Evolutionary conservation across 1,139 yeast genomes (phyloP).

Genomic region (Lipomyces yarrowii): DNA sequence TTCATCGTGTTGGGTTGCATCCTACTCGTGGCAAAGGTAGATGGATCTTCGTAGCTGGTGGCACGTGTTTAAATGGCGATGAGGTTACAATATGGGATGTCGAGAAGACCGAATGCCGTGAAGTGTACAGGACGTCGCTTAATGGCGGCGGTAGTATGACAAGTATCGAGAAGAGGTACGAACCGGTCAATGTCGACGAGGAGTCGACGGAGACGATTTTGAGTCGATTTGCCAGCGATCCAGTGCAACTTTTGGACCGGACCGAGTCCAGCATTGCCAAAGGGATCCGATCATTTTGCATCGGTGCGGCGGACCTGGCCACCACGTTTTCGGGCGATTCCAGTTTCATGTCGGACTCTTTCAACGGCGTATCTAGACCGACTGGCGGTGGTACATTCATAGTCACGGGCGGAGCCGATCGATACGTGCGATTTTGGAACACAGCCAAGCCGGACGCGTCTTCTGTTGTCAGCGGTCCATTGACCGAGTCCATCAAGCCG

Average conservation of each 20-base stretch:
- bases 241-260: slow-evolving; percentile 23
- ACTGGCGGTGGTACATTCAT: slow-evolving; percentile 35
- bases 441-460: slow-evolving; percentile 48
- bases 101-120: slow-evolving; percentile 63
- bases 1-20: slow-evolving; percentile 50
- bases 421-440: slow-evolving; percentile 54
- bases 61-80: slow-evolving; percentile 52
- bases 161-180: slow-evolving; percentile 27
- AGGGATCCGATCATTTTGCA: slow-evolving; percentile 36
- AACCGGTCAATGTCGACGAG: slow-evolving; percentile 32
- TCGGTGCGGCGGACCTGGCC: slow-evolving; percentile 25
- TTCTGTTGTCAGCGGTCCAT: slow-evolving; percentile 43
- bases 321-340: slow-evolving; percentile 12
- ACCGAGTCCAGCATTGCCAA: slow-evolving; percentile 19
- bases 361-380: slow-evolving; percentile 7
- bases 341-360: slow-evolving; percentile 2
- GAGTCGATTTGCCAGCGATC: slow-evolving; percentile 23
- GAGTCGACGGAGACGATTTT: slow-evolving; percentile 33
- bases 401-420: slow-evolving; percentile 47
- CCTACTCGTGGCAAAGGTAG: slow-evolving; percentile 48
- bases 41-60: slow-evolving; percentile 61
- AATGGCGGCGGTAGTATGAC: slow-evolving; percentile 20
- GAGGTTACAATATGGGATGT: slow-evolving; percentile 79
- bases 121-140: slow-evolving; percentile 45
- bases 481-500: slow-evolving; percentile 36